Conservation (phyloP, 345 rosid genomes). For the Citrus maxima region DNA sequence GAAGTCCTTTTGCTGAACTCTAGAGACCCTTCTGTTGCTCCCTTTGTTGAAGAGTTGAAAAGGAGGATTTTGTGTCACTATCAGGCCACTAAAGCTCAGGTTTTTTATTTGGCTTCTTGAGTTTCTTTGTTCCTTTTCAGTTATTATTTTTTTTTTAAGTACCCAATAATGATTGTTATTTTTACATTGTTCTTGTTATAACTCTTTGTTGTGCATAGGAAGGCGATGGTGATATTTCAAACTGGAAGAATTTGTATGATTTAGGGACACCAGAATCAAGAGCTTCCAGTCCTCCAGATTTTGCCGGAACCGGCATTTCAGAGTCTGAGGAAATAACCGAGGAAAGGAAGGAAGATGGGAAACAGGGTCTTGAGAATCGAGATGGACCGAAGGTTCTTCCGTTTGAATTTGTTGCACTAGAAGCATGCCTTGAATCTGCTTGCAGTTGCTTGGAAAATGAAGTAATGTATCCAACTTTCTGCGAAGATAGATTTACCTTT, state of each 20-base stretch:
- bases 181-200: not conserved
- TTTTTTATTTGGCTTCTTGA: constrained; percentile 7
- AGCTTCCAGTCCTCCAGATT: constrained; percentile 23
- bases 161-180: not conserved
- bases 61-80: constrained; percentile 52
- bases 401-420: constrained; percentile 64
- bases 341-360: constrained; percentile 48
- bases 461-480: constrained; percentile 24
- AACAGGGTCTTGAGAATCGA: constrained; percentile 53
- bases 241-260: constrained; percentile 33
- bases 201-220: constrained; percentile 34
- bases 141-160: too few relatives aligned
- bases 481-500: not conserved
- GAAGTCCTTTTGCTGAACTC: constrained; percentile 81
- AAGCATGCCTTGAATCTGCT: constrained; percentile 69
- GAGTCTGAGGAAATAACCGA: constrained; percentile 32
- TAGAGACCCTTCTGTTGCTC: constrained; percentile 70
- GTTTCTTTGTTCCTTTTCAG: not conserved
- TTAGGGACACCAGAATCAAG: constrained; percentile 38
- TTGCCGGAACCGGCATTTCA: constrained; percentile 21
- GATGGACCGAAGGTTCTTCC: constrained; percentile 60
- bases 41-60: constrained; percentile 70
- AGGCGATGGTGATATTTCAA: constrained; percentile 43
- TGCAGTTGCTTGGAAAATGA: constrained; percentile 66
- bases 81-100: constrained; percentile 69